Percentiles rank a stretch among this genome's conserved stretches.
phyloP scores from a whole-genome alignment of 495 filamentous ascomycete genomes.

The Cercophora newfieldiana region DNA sequence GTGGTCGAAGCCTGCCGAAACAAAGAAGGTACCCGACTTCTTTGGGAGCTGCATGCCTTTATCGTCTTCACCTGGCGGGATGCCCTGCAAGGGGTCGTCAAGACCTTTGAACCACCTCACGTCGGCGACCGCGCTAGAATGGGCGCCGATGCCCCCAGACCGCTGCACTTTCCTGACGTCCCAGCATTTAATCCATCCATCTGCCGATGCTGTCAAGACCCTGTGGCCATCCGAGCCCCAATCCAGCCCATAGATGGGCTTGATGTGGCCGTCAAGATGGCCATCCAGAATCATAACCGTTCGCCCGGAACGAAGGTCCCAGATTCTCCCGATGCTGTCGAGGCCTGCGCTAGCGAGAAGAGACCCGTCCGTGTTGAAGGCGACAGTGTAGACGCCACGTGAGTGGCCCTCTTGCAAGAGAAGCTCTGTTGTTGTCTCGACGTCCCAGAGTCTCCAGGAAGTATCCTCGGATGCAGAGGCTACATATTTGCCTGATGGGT shows the following conservation, averaged over 20 bases:
- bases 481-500: constrained; percentile 86
- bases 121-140: constrained; percentile 89
- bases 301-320: constrained; percentile 92
- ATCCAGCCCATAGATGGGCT: constrained; percentile 87
- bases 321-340: constrained; percentile 92
- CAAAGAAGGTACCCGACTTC: constrained; percentile 83
- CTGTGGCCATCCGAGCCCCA: constrained; percentile 91
- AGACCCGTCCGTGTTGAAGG: constrained; percentile 88
- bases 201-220: constrained; percentile 83
- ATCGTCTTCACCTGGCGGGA: constrained; percentile 58
- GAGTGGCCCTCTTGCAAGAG: constrained; percentile 94
- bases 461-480: constrained; percentile 95
- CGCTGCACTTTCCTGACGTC: constrained; percentile 86
- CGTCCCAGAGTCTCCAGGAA: constrained; percentile 96
- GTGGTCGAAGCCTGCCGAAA: constrained; percentile 89
- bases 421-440: constrained; percentile 78
- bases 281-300: constrained; percentile 93
- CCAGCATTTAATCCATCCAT: constrained; percentile 98
- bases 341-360: constrained; percentile 86
- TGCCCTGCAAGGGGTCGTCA: constrained; percentile 61
- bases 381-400: constrained; percentile 82
- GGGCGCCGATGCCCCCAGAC: constrained; percentile 82
- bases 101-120: constrained; percentile 89
- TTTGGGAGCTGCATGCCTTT: constrained; percentile 61
- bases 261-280: constrained; percentile 81